Evolutionary conservation across 2,329 filamentous ascomycete genomes (phyloP), one percentile per base, ranked within the genome.

Genomic region (Colletotrichum camelliae): DNA sequence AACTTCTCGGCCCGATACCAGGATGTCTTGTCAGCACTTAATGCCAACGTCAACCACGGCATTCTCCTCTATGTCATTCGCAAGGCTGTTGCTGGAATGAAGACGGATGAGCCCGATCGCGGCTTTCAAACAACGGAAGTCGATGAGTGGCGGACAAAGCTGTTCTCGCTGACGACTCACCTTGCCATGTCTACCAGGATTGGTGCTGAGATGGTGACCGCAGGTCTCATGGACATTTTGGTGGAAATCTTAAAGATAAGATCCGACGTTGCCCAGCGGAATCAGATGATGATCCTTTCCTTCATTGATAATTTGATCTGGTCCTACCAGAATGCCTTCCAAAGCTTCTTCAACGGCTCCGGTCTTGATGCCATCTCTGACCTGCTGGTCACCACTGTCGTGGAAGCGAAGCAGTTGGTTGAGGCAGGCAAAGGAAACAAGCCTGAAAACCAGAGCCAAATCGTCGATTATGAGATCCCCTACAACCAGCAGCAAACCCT

Each of bases 1-100:
- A 94, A 92, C 81, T 95, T 95, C 82, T 93, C 94, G 80, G 87
- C 90, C 72, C 96, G 95, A 81, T 91, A 93, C 35, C 88, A 92
- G 39, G 97, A 99, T 82, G 94, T 99, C 29, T 93, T 96, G 77
- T 93, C 95, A 57, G 96, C 97, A n/a, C 88, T 99, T 57, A 98
- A 96, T 81, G 95, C 97, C 70, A 98, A 96, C 79, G 96, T 98
- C 48, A 98, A 98, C 80, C 97, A 99, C 80, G 97, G 97, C 16
- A 94, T 98, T 35, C 89, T 99, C 60, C 94, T 98, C 79, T 98
- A 98, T 81, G 91, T 98, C 79, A 94, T 98, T 66, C 92, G 96
- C 72, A 98, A 98, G 84, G 95, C 96, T 12, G 94, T 98, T 73
- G 93, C 94, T 21, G 94, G 96, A 77, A 93, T 99, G 86, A 92